A percentile compares a stretch with the other conserved stretches of the same genome.
Evolutionary conservation across 2,329 filamentous ascomycete species (phyloP).

Genomic region (Monosporascus cannonballus): DNA sequence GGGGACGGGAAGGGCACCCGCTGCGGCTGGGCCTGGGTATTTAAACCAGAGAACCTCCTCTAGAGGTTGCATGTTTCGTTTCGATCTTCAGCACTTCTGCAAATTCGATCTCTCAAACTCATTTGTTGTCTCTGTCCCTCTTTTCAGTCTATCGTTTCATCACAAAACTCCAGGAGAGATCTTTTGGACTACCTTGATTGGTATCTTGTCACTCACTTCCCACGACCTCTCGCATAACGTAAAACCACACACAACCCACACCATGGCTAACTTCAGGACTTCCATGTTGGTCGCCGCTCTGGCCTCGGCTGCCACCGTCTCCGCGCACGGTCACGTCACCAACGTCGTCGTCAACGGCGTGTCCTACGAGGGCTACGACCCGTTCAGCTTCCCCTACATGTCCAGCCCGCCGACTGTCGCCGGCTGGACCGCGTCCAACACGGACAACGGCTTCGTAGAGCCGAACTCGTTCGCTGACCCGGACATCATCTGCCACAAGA

Average conservation of each 20-base stretch:
- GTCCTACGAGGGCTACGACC: slow-evolving; percentile 35
- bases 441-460: slow-evolving; percentile 40
- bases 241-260: slow-evolving; percentile 5
- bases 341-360: slow-evolving; percentile 38
- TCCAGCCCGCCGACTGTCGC: slow-evolving; percentile 30
- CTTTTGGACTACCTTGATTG: background rate
- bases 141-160: background rate
- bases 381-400: slow-evolving; percentile 30
- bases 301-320: slow-evolving; percentile 18
- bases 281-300: slow-evolving; percentile 15
- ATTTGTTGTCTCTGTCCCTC: background rate
- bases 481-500: slow-evolving; percentile 45
- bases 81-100: background rate
- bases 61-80: background rate
- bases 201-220: background rate
- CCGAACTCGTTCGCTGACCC: slow-evolving; percentile 34
- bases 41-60: background rate
- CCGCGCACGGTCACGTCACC: slow-evolving; percentile 36
- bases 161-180: background rate
- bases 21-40: background rate
- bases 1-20: no score
- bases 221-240: background rate
- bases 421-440: slow-evolving; percentile 37
- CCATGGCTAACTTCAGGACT: slow-evolving; percentile 17
- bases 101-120: background rate